phyloP scores from a whole-genome alignment of 2,329 filamentous ascomycete genomes.

The Tolypocladium sp. region DNA sequence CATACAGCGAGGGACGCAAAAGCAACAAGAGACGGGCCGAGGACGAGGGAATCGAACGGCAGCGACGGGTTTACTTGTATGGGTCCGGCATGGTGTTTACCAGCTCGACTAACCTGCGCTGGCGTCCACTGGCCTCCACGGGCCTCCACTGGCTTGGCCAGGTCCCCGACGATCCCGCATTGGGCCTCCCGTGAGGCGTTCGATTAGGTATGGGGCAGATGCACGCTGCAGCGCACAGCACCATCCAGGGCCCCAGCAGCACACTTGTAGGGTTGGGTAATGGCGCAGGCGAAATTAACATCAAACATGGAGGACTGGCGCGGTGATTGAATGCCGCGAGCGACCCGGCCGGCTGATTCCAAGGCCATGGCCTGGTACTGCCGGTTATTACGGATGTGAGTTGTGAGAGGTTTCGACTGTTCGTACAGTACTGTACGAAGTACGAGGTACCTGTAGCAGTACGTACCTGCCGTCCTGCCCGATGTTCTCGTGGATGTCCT shows the following conservation, averaged over 20 bases:
- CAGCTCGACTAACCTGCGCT: not conserved
- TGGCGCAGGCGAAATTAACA: slow-evolving; percentile 5
- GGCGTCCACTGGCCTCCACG: not conserved
- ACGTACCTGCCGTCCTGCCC: too few species aligned
- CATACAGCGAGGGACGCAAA: not conserved
- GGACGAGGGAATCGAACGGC: not conserved
- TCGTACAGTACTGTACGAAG: too few species aligned
- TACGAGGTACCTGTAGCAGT: too few species aligned
- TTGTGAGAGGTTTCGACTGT: too few species aligned
- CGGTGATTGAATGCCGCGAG: not conserved
- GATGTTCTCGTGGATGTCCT: too few species aligned
- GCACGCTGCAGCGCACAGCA: not conserved
- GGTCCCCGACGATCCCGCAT: slow-evolving; percentile 3
- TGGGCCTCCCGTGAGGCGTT: slow-evolving; percentile 3
- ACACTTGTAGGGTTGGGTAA: not conserved
- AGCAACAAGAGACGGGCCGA: not conserved
- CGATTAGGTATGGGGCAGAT: not conserved
- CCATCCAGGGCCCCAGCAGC: not conserved
- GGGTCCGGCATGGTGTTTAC: not conserved
- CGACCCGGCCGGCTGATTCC: not conserved
- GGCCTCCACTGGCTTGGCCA: not conserved
- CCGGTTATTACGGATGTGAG: too few species aligned
- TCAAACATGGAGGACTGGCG: not conserved
- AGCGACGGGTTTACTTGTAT: not conserved
- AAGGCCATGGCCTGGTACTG: too few species aligned